These are phyloP conservation scores for Eutrema salsugineum DNA, from an alignment of 441 rosid species.

Conservation along the genomic window DNA sequence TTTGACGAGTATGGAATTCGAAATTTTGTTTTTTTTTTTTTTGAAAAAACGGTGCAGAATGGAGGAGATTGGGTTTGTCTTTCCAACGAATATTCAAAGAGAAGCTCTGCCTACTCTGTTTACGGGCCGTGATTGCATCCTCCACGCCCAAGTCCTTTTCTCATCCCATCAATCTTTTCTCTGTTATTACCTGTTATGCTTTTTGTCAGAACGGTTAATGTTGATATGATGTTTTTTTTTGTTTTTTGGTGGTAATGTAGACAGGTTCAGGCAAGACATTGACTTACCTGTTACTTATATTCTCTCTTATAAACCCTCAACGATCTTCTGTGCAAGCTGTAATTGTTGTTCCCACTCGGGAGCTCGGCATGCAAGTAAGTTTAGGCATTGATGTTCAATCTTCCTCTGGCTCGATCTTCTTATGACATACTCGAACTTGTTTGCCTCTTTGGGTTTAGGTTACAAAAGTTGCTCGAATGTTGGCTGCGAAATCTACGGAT, in stretches of 20 bases:
- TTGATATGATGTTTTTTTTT: constrained; percentile 10
- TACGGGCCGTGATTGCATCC: constrained; percentile 67
- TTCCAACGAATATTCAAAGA: constrained; percentile 63
- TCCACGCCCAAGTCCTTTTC: constrained; percentile 77
- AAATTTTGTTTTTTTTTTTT: too few relatives aligned
- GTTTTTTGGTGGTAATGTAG: constrained; percentile 35
- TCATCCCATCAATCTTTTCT: constrained; percentile 1
- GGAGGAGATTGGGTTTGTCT: constrained; percentile 61
- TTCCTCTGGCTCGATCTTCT: background rate
- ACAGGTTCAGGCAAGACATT: constrained; percentile 97
- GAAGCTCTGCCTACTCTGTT: constrained; percentile 74
- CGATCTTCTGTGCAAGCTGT: constrained; percentile 78
- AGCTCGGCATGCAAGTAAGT: constrained; percentile 89
- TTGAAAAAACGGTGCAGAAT: constrained; percentile 36
- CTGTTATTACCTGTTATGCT: background rate
- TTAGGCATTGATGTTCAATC: background rate
- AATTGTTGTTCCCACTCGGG: constrained; percentile 84
- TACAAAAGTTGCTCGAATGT: constrained; percentile 69
- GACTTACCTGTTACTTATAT: constrained; percentile 63
- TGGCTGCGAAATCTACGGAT: constrained; percentile 58
- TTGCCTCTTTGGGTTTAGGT: constrained; percentile 37
- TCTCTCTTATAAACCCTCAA: constrained; percentile 57
- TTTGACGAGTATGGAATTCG: background rate
- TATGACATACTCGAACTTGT: background rate
- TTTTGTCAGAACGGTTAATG: constrained; percentile 7